Evolutionary conservation across 495 filamentous ascomycete genomes (phyloP), one percentile per base, ranked within the genome.

Genomic region (Daldinia childiae): DNA sequence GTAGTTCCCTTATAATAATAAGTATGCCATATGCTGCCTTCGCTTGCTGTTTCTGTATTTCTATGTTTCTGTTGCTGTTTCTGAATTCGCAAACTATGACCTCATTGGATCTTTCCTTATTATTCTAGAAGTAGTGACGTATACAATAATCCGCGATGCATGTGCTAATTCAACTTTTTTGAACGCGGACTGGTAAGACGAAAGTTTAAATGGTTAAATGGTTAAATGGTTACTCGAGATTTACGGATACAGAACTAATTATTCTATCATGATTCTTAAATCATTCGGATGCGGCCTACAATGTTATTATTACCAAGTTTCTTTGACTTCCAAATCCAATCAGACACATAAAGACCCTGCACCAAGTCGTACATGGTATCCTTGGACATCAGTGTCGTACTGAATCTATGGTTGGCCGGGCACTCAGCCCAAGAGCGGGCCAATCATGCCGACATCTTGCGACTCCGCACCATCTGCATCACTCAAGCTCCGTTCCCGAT

Each of bases 41-140:
- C 9, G 19, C 17, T 48, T 19, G 19, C 17, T 48, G 43, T 48
- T 48, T 48, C 43, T 60, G 29, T 27, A 27, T 3, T 3, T 45
- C 7, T 45, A 45, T 45, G n/a, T n/a, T 1, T 21, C 17, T 19
- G 19, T 48, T 21, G 19, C 19, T 48, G 43, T 48, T 48, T 48
- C 43, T 60, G 29, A 30, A 50, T 36, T 45, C 30, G 58, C 66
- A 36, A 58, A 62, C 66, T 73, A 73, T 73, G 71, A 73, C 71
- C 62, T 73, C 71, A 73, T 73, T 57, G 30, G 50, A 11, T 36
- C 8, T 59, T 59, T 68, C 27, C 64, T 56, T 54, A 43, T 19
- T 21, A 15, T 64, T 65, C 39, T 73, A 62, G 61, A 65, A 65
- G 26, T 59, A 62, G 61, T 66, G 62, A 73, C 62, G 62, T 45